Evolutionary conservation across 371 early-diverging fungal genomes (phyloP).

Genomic region (Smittium culicis): DNA sequence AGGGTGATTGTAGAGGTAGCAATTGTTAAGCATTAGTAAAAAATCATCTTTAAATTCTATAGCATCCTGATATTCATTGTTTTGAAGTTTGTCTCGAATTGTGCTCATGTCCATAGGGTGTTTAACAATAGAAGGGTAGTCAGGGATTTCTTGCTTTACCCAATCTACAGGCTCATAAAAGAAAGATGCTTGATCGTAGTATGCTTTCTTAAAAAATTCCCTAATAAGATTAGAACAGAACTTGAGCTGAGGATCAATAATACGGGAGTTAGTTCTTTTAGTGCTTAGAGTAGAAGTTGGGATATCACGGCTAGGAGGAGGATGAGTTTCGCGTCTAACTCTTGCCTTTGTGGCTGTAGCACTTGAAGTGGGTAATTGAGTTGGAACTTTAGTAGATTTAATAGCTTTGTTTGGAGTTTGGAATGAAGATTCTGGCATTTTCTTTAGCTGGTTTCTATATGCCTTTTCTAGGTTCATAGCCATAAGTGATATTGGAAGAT

Average conservation of each 20-base stretch:
- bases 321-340: conserved; percentile 1
- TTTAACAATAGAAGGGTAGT: conserved; percentile 83
- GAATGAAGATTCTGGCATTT: conserved; percentile 19
- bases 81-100: conserved; percentile 72
- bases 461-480: conserved; percentile 57
- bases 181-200: conserved; percentile 52
- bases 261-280: neutral
- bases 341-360: no score
- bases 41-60: conserved; percentile 74
- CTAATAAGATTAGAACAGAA: conserved; percentile 51
- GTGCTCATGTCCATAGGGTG: conserved; percentile 97
- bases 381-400: neutral
- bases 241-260: conserved; percentile 14
- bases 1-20: conserved; percentile 82
- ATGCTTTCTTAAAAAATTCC: conserved; percentile 63
- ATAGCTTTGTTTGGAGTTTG: neutral
- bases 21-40: conserved; percentile 82
- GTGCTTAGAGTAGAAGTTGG: neutral
- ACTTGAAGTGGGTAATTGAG: no score
- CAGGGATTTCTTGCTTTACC: conserved; percentile 78
- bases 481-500: conserved; percentile 56
- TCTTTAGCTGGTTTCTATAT: conserved; percentile 42
- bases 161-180: conserved; percentile 90
- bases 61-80: conserved; percentile 50
- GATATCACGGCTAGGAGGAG: neutral